Base-by-base conservation (phyloP, 805 yeast genomes). In the Wickerhamiella musiphila region DNA sequence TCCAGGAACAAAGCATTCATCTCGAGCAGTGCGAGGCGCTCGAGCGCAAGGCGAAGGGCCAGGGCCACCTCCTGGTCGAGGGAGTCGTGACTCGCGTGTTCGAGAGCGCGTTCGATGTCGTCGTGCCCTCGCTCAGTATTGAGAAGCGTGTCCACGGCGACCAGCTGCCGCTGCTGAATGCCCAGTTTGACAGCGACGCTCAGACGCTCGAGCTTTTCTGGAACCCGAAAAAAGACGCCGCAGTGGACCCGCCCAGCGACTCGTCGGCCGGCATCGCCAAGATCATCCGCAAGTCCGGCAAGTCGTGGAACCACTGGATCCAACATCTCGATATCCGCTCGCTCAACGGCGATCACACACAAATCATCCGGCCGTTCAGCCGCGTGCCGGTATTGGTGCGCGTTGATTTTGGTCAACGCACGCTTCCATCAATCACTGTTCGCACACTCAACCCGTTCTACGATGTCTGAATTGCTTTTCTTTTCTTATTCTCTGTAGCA, bases 1-100 rank as follows among this genome's bases (percentile, higher is more conserved):
- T 95, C 1, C 96, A 86, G 56, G 93, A 81, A 44, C 98, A 90
- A 55, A 86, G 94, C 10, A 71, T 84, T 34, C 98, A 90, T 52
- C 62, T 90, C 41, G 60, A 77, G 34, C 60, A 84, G 29, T 78
- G 86, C 35, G 93, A 83, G 52, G 76, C 83, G 0, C 75, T 84
- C 37, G 78, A 76, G 49, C 78, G 71, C 26, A 68, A 79, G 67
- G 58, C 71, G 16, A 60, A 69, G 41, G 69, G 65, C 33, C 57
- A 65, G 11, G 73, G 93, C 2, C 94, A 82, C 52, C 52, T 82
- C 31, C 63, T 86, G 40, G 72, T 83, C 24, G 72, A 74, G 68
- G 95, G 93, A 11, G 70, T 82, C 11, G 90, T 86, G 12, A 57
- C 82, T 17, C 94, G 83, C 53, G 95, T 86, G 7, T 84, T 86